Evolutionary conservation across 768 basidiomycete genomes (phyloP).

Genomic region (Clavulina sp.): DNA sequence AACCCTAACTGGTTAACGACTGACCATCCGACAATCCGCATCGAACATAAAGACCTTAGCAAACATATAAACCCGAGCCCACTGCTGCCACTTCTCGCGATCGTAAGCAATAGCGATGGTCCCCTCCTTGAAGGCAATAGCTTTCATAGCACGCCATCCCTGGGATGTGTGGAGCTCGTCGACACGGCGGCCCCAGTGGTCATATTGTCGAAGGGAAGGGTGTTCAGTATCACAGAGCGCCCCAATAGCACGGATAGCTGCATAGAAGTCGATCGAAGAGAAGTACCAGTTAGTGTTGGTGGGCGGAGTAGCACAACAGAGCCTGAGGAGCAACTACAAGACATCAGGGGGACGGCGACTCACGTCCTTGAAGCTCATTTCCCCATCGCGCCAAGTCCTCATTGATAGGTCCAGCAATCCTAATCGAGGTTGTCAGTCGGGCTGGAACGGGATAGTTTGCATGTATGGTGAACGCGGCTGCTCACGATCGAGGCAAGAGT

Average conservation of each 20-base stretch:
- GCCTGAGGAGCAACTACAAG: neutral
- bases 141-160: conserved; percentile 54
- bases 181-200: conserved; percentile 52
- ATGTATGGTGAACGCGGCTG: too few species aligned
- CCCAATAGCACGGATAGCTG: conserved; percentile 37
- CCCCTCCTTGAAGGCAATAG: conserved; percentile 43
- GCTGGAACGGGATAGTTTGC: too few species aligned
- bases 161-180: conserved; percentile 54
- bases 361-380: conserved; percentile 13
- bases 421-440: too few species aligned
- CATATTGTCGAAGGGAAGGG: conserved; percentile 38
- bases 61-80: conserved; percentile 47
- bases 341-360: conserved; percentile 15
- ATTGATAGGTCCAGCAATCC: too few species aligned
- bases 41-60: conserved; percentile 43
- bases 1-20: conserved; percentile 12
- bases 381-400: conserved; percentile 45
- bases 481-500: too few species aligned
- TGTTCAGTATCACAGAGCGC: conserved; percentile 21
- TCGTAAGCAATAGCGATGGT: conserved; percentile 51
- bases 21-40: conserved; percentile 46
- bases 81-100: conserved; percentile 33
- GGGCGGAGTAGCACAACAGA: too few species aligned
- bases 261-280: too few species aligned
- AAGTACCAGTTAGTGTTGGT: too few species aligned